Evolutionary conservation across 108 stramenopile genomes (phyloP).

Genomic region (Cyclotella distinguenda): DNA sequence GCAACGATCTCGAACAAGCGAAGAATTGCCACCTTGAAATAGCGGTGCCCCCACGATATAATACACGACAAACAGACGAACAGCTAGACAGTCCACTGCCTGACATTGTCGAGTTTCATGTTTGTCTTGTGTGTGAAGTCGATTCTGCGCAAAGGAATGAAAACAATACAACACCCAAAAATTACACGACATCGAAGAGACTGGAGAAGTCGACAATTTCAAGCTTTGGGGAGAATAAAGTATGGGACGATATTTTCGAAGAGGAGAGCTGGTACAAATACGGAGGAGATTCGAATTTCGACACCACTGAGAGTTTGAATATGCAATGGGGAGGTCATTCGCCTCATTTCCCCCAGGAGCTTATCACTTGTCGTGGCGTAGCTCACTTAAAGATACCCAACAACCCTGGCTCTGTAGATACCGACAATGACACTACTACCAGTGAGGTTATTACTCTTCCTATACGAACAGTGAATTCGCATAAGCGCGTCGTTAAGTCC

Average conservation of each 20-base stretch:
- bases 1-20: not conserved
- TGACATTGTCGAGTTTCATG: conserved; percentile 29
- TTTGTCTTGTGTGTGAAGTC: not conserved
- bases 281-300: not conserved
- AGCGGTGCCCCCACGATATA: not conserved
- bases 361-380: conserved; percentile 1
- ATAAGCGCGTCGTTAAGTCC: too few species aligned
- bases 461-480: conserved; percentile 17
- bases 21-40: conserved; percentile 13
- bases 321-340: not conserved
- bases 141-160: not conserved
- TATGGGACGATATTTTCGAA: conserved; percentile 4
- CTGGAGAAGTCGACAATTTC: not conserved
- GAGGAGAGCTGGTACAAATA: not conserved
- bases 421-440: not conserved
- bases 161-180: not conserved
- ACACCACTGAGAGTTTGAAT: not conserved
- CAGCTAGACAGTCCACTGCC: not conserved
- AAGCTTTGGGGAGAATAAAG: not conserved
- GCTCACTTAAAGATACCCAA: conserved; percentile 19
- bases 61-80: not conserved
- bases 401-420: not conserved
- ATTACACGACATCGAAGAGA: not conserved
- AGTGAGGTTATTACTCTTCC: conserved; percentile 10
- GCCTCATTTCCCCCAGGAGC: not conserved